Conservation (phyloP, 2,329 filamentous ascomycete species). For the Beauveria sp. region DNA sequence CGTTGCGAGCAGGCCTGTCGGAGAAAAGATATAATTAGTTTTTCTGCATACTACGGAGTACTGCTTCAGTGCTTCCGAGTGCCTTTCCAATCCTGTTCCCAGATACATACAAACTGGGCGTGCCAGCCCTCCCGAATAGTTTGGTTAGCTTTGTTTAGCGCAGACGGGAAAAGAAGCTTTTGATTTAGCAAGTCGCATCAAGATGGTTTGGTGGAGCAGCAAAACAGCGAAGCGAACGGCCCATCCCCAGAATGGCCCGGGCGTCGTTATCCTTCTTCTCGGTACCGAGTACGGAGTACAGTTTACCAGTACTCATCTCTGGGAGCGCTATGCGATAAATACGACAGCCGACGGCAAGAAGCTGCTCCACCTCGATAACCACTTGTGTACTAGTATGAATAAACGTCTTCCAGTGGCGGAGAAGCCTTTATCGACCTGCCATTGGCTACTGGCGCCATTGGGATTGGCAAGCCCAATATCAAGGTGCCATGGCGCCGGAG, state of each 20-base stretch:
- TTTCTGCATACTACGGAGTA: no score
- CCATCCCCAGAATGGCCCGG: neutral
- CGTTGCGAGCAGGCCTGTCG: neutral
- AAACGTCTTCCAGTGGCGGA: neutral
- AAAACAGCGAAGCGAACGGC: neutral
- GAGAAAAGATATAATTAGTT: neutral
- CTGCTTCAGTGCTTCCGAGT: no score
- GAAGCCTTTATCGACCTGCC: neutral
- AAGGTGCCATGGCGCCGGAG: neutral
- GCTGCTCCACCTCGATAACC: neutral
- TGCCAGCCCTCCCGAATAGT: no score
- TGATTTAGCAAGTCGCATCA: neutral
- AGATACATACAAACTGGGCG: neutral
- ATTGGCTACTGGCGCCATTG: neutral
- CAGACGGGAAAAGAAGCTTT: neutral
- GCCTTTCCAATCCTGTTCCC: neutral
- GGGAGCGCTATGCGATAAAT: constrained; percentile 6
- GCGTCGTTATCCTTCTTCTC: neutral
- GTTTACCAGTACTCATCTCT: neutral
- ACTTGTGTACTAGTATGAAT: neutral
- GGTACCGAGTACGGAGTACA: neutral
- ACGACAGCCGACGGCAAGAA: constrained; percentile 3
- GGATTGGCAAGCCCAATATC: neutral
- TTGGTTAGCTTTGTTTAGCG: neutral
- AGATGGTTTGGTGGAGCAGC: neutral